Conservation (phyloP, 2,329 filamentous ascomycete species). For the Pyrenophora teres region DNA sequence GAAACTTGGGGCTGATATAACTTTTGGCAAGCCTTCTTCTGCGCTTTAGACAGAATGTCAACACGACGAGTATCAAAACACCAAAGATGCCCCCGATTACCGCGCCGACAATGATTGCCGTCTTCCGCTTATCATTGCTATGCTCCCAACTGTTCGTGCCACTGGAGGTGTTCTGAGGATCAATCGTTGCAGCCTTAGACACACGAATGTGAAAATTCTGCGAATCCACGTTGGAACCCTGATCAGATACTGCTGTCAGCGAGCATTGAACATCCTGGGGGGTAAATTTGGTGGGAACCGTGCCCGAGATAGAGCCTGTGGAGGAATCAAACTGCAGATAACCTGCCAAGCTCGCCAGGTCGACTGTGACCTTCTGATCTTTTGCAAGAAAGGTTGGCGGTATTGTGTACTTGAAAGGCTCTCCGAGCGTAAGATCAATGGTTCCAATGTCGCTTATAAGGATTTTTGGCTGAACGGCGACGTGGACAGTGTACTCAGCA, state of each 20-base stretch:
- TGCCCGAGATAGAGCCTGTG: conserved; percentile 54
- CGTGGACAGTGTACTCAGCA: conserved; percentile 61
- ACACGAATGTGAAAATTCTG: conserved; percentile 53
- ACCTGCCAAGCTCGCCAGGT: conserved; percentile 47
- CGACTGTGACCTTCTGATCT: no score
- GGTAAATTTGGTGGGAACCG: conserved; percentile 51
- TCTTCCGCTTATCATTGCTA: conserved; percentile 14
- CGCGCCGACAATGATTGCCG: conserved; percentile 30
- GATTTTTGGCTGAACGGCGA: conserved; percentile 50
- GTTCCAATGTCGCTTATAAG: conserved; percentile 52
- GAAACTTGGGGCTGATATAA: conserved; percentile 26
- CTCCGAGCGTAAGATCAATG: conserved; percentile 56
- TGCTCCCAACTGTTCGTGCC: not conserved
- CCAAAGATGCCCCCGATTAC: conserved; percentile 43
- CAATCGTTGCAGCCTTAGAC: not conserved
- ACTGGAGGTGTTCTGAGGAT: not conserved
- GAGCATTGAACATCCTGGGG: conserved; percentile 50
- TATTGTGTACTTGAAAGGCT: conserved; percentile 56
- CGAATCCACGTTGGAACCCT: conserved; percentile 42
- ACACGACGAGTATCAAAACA: conserved; percentile 30
- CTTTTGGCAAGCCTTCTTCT: conserved; percentile 26
- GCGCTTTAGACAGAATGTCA: conserved; percentile 26
- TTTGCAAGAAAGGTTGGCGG: conserved; percentile 45
- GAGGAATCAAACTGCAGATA: conserved; percentile 58
- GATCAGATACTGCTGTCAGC: conserved; percentile 48